Percentiles rank a stretch among this genome's conserved stretches.
Evolutionary conservation across 768 basidiomycete genomes (phyloP).

Genomic region (Auricularia sp.): DNA sequence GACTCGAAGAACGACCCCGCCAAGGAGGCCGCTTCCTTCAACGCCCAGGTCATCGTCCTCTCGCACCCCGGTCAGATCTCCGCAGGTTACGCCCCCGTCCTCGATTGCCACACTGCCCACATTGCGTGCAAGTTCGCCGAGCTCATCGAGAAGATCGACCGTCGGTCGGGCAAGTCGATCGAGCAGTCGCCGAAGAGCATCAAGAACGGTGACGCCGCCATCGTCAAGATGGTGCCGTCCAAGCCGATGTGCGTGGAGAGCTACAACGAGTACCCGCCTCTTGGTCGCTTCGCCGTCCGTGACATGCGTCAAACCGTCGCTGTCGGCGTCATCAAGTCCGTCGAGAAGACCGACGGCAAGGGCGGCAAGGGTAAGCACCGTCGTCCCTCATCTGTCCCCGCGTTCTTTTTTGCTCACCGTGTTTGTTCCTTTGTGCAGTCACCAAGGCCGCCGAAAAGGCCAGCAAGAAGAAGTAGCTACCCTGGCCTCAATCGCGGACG

Average conservation of each 20-base stretch:
- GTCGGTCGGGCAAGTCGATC: conserved; percentile 90
- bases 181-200: conserved; percentile 90
- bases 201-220: conserved; percentile 99
- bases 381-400: background rate
- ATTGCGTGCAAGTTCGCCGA: conserved; percentile 99
- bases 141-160: conserved; percentile 98
- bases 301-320: conserved; percentile 99
- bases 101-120: conserved; percentile 99
- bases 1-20: conserved; percentile 99
- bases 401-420: background rate
- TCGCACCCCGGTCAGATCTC: conserved; percentile 99
- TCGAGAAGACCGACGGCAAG: conserved; percentile 87
- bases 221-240: conserved; percentile 91
- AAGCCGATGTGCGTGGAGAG: conserved; percentile 96
- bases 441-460: conserved; percentile 94
- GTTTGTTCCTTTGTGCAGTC: conserved; percentile 34
- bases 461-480: conserved; percentile 1
- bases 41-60: conserved; percentile 98
- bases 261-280: conserved; percentile 96
- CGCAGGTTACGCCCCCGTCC: conserved; percentile 96
- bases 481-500: background rate
- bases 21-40: conserved; percentile 98
- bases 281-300: conserved; percentile 98
- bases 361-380: conserved; percentile 66
- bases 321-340: conserved; percentile 96